These are phyloP conservation scores for Thelephora ganbajun DNA, from an alignment of 768 basidiomycete genomes.

Conservation along the genomic window DNA sequence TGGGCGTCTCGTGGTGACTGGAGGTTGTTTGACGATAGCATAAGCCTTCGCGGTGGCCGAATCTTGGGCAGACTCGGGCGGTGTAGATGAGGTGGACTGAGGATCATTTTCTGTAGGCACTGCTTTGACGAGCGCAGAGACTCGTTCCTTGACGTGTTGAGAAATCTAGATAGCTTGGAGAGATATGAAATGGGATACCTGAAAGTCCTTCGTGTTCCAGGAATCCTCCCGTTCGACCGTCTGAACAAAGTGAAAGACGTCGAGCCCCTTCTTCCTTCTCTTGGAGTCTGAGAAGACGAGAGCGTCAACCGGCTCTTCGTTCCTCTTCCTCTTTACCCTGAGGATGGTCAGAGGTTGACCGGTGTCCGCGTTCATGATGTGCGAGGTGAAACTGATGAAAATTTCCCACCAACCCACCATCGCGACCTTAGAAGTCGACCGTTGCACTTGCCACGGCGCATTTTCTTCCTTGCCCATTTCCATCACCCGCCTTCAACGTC, in stretches of 20 bases:
- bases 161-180: background rate
- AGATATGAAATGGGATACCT: slow-evolving; percentile 17
- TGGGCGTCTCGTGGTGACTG: background rate
- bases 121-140: slow-evolving; percentile 12
- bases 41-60: background rate
- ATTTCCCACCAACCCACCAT: too few relatives aligned
- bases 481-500: too few relatives aligned
- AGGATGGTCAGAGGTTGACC: slow-evolving; percentile 34
- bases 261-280: slow-evolving; percentile 44
- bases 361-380: too few relatives aligned
- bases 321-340: slow-evolving; percentile 72
- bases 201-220: slow-evolving; percentile 38
- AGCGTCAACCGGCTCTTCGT: slow-evolving; percentile 72
- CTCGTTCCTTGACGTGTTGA: slow-evolving; percentile 10
- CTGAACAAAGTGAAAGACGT: slow-evolving; percentile 70
- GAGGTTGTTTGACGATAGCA: too few relatives aligned
- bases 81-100: background rate
- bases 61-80: background rate
- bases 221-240: slow-evolving; percentile 61
- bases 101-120: background rate
- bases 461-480: too few relatives aligned
- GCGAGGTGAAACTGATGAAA: too few relatives aligned
- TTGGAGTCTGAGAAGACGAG: slow-evolving; percentile 51
- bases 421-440: too few relatives aligned
- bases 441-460: too few relatives aligned